These are phyloP conservation scores for Sporormia fimetaria DNA, from an alignment of 495 filamentous ascomycete species.

Conservation along the genomic window DNA sequence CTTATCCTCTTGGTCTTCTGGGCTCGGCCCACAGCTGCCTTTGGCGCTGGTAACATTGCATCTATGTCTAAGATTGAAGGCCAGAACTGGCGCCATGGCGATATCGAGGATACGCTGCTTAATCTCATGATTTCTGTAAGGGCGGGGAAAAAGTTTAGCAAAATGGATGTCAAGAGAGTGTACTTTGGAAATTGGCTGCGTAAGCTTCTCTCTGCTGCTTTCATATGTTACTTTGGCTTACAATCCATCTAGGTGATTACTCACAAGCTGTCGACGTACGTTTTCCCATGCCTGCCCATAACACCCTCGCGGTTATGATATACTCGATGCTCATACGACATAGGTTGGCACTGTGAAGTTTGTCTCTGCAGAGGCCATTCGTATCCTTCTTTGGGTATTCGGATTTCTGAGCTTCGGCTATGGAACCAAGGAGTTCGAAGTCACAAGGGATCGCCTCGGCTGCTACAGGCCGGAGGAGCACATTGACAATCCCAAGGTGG, in stretches of 20 bases:
- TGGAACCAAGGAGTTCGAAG: slow-evolving; percentile 84
- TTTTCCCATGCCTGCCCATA: background rate
- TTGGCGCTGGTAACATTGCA: slow-evolving; percentile 78
- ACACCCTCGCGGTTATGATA: background rate
- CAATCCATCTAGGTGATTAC: slow-evolving; percentile 27
- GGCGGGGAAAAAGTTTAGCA: slow-evolving; percentile 76
- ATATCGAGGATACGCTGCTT: slow-evolving; percentile 85
- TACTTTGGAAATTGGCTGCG: slow-evolving; percentile 90
- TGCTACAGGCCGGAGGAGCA: slow-evolving; percentile 51
- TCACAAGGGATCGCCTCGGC: slow-evolving; percentile 74
- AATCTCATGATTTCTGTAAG: slow-evolving; percentile 62
- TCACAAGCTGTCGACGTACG: slow-evolving; percentile 60
- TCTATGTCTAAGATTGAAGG: slow-evolving; percentile 69
- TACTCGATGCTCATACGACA: background rate
- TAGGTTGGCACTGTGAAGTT: slow-evolving; percentile 68
- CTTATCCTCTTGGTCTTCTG: slow-evolving; percentile 49
- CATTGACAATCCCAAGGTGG: slow-evolving; percentile 63
- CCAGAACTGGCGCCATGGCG: slow-evolving; percentile 87
- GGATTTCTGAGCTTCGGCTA: slow-evolving; percentile 63
- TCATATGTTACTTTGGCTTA: slow-evolving; percentile 37
- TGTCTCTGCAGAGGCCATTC: slow-evolving; percentile 78
- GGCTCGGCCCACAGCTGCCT: slow-evolving; percentile 57
- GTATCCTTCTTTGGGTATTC: slow-evolving; percentile 62
- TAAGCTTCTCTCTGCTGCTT: slow-evolving; percentile 6
- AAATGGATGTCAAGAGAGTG: slow-evolving; percentile 70